phyloP scores from a whole-genome alignment of 1,284 basidiomycete genomes.

The Trichosporon sp. region DNA sequence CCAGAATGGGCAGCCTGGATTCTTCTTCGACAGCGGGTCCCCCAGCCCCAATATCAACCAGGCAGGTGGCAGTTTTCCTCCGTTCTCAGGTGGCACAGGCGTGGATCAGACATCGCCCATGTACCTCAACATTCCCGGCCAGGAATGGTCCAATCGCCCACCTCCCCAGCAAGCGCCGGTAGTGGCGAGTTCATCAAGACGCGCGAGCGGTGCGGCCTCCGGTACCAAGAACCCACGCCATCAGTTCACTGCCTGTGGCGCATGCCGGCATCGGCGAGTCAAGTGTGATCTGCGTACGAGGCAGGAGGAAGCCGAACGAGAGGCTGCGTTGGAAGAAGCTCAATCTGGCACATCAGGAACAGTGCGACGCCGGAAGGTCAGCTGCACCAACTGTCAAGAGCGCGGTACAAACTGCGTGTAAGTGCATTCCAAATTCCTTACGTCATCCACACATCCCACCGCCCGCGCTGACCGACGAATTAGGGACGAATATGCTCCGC shows the following conservation, averaged over 20 bases:
- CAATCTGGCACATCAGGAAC: slow-evolving; percentile 16
- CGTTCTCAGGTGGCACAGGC: not conserved
- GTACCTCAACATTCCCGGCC: slow-evolving; percentile 2
- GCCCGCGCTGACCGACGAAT: slow-evolving; percentile 7
- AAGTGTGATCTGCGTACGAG: slow-evolving; percentile 54
- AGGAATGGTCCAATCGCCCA: not conserved
- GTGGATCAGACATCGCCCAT: not conserved
- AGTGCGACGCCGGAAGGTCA: slow-evolving; percentile 45
- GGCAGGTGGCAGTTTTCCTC: slow-evolving; percentile 11
- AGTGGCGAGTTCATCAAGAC: not conserved
- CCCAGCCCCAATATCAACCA: slow-evolving; percentile 8
- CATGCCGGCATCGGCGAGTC: slow-evolving; percentile 77
- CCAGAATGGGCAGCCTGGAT: not conserved
- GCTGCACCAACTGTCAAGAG: slow-evolving; percentile 82
- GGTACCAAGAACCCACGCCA: slow-evolving; percentile 67
- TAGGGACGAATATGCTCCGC: slow-evolving; percentile 80
- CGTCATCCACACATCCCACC: not conserved
- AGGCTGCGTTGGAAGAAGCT: slow-evolving; percentile 24
- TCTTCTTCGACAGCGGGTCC: slow-evolving; percentile 11
- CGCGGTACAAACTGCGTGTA: slow-evolving; percentile 81
- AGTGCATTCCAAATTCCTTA: slow-evolving; percentile 52
- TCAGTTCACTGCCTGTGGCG: slow-evolving; percentile 84
- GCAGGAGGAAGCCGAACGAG: slow-evolving; percentile 43
- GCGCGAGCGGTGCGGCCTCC: not conserved
- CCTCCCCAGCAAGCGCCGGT: not conserved